Conservation (phyloP, 192 early-diverging fungal species). For the Podila epicladia region DNA sequence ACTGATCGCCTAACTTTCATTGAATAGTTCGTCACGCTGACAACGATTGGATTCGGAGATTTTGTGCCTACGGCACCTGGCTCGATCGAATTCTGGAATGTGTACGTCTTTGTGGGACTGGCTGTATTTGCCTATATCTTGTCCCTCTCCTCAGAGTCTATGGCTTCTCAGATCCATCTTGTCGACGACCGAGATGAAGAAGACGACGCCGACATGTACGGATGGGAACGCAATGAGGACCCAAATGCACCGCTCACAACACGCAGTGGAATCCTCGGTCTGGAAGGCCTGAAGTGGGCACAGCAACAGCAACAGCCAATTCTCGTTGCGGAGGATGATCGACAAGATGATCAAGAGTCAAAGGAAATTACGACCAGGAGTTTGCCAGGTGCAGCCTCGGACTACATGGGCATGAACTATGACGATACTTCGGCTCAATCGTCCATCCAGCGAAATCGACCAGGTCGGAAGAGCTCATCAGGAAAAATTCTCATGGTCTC, state of each 20-base stretch:
- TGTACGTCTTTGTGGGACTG: conserved; percentile 46
- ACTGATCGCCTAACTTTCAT: background rate
- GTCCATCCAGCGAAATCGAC: conserved; percentile 9
- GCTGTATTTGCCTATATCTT: conserved; percentile 45
- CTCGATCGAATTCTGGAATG: conserved; percentile 50
- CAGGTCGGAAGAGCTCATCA: conserved; percentile 8
- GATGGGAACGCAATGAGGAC: conserved; percentile 43
- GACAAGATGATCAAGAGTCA: conserved; percentile 11
- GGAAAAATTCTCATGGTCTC: conserved; percentile 32
- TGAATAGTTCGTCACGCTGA: conserved; percentile 40
- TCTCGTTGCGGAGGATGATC: background rate
- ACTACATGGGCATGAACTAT: background rate
- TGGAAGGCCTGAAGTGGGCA: conserved; percentile 40
- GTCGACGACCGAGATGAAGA: conserved; percentile 44
- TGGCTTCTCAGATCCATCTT: conserved; percentile 39
- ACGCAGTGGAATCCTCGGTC: conserved; percentile 27
- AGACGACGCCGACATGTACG: conserved; percentile 37
- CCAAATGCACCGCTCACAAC: conserved; percentile 30
- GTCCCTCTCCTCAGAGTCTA: conserved; percentile 42
- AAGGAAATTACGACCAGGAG: conserved; percentile 9
- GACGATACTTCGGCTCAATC: conserved; percentile 12
- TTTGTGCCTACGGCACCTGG: conserved; percentile 36
- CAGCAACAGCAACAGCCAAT: conserved; percentile 23
- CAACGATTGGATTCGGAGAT: conserved; percentile 49
- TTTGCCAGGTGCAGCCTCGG: background rate